These are phyloP conservation scores for Sclerotinia nivalis DNA, from an alignment of 2,329 filamentous ascomycete genomes.

Conservation along the genomic window DNA sequence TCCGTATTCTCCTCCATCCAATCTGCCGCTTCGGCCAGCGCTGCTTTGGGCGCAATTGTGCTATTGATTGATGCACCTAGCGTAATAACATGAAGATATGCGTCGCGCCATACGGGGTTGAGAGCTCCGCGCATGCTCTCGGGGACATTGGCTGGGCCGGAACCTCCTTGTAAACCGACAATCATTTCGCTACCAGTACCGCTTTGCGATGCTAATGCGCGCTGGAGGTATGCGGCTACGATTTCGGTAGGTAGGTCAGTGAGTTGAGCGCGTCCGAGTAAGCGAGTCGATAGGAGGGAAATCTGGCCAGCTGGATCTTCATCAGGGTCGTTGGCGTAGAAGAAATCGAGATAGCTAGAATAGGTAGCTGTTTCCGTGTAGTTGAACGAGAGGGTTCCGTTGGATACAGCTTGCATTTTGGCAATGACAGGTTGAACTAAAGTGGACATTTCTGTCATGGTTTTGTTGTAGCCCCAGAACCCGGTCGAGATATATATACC, in stretches of 20 bases:
- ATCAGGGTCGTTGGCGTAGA: background rate
- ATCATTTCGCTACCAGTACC: background rate
- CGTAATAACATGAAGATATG: constrained; percentile 28
- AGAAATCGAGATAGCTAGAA: background rate
- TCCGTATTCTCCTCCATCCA: constrained; percentile 8
- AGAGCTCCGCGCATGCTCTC: constrained; percentile 45
- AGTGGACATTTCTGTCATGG: too few relatives aligned
- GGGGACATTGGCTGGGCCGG: constrained; percentile 41
- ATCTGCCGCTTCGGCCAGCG: background rate
- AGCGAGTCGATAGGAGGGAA: background rate
- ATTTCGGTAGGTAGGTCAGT: background rate
- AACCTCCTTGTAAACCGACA: background rate
- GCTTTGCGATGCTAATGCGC: constrained; percentile 1
- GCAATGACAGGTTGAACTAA: too few relatives aligned
- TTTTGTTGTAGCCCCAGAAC: too few relatives aligned
- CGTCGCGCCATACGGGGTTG: constrained; percentile 44
- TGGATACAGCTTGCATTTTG: too few relatives aligned
- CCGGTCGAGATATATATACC: background rate
- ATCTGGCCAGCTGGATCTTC: background rate
- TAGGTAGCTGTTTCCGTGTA: too few relatives aligned
- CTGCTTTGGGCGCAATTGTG: constrained; percentile 9
- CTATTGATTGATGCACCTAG: background rate
- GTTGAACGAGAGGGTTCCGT: too few relatives aligned
- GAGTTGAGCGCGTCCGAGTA: constrained; percentile 17
- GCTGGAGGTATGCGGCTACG: background rate